These are phyloP conservation scores for Phytophthora hibernalis DNA, from an alignment of 352 stramenopile species.

Conservation along the genomic window DNA sequence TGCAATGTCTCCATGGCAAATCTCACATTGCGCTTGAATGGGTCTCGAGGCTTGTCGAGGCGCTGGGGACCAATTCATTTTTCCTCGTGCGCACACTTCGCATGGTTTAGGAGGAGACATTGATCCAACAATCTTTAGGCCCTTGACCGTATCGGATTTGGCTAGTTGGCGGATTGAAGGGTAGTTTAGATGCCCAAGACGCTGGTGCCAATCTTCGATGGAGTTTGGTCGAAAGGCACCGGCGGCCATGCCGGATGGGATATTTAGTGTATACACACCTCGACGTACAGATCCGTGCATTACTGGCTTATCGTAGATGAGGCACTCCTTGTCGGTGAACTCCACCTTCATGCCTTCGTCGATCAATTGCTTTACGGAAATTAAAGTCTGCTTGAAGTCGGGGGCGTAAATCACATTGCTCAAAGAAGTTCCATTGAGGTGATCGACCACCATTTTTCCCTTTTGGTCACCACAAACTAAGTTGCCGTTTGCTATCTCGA, in stretches of 20 bases:
- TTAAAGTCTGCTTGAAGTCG: constrained; percentile 5
- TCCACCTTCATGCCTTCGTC: constrained; percentile 15
- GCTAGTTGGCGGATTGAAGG: neutral
- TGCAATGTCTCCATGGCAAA: constrained; percentile 8
- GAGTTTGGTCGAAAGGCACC: neutral
- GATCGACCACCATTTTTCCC: constrained; percentile 4
- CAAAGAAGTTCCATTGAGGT: neutral
- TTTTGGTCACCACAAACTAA: neutral
- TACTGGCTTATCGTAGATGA: constrained; percentile 13
- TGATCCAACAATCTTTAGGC: neutral
- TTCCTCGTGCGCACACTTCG: neutral
- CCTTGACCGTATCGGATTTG: neutral
- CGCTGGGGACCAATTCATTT: neutral
- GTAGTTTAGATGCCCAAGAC: neutral
- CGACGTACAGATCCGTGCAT: neutral
- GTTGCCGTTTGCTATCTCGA: constrained; percentile 11
- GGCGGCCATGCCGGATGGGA: neutral
- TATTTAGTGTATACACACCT: constrained; percentile 1
- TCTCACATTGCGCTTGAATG: neutral
- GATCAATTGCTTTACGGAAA: constrained; percentile 21
- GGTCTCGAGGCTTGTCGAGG: neutral
- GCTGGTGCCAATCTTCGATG: constrained; percentile 5
- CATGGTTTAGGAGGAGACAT: neutral
- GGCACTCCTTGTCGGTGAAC: constrained; percentile 7
- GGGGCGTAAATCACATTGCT: constrained; percentile 10